Percentiles rank a stretch among this genome's conserved stretches.
Evolutionary conservation across 306 rosid genomes (phyloP).

Genomic region (Leucaena leucocephala): DNA sequence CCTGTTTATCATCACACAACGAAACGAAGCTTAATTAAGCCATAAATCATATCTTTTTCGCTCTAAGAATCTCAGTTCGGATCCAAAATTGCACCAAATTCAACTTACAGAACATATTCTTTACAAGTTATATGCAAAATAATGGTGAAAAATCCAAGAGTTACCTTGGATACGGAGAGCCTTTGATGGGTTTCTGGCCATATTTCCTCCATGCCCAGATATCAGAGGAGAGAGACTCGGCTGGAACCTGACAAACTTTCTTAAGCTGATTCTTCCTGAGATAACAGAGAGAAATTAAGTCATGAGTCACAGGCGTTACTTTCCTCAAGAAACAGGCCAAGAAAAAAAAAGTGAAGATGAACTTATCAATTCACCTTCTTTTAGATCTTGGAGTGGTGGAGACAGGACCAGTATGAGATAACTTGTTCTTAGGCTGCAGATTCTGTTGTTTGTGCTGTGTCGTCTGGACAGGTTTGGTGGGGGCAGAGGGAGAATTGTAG

Average conservation of each 20-base stretch:
- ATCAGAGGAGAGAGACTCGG: constrained; percentile 86
- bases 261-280: constrained; percentile 86
- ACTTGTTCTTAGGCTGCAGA: constrained; percentile 42
- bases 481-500: constrained; percentile 32
- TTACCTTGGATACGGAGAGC: constrained; percentile 97
- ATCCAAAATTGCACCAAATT: not conserved
- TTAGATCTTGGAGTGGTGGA: constrained; percentile 66
- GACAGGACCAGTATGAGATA: constrained; percentile 42
- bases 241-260: constrained; percentile 89
- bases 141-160: not conserved
- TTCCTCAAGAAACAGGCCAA: not conserved
- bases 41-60: not conserved
- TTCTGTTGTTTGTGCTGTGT: constrained; percentile 43
- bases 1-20: constrained; percentile 47
- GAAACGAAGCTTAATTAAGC: constrained; percentile 13
- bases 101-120: not conserved
- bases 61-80: not conserved
- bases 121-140: too few relatives aligned
- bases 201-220: constrained; percentile 99
- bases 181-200: constrained; percentile 97
- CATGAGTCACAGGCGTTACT: constrained; percentile 21
- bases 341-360: not conserved
- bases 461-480: constrained; percentile 34
- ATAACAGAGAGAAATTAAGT: constrained; percentile 5
- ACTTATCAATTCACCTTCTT: constrained; percentile 58